Conservation (phyloP, 352 stramenopile genomes). For the Pythium rhizo-oryzae region DNA sequence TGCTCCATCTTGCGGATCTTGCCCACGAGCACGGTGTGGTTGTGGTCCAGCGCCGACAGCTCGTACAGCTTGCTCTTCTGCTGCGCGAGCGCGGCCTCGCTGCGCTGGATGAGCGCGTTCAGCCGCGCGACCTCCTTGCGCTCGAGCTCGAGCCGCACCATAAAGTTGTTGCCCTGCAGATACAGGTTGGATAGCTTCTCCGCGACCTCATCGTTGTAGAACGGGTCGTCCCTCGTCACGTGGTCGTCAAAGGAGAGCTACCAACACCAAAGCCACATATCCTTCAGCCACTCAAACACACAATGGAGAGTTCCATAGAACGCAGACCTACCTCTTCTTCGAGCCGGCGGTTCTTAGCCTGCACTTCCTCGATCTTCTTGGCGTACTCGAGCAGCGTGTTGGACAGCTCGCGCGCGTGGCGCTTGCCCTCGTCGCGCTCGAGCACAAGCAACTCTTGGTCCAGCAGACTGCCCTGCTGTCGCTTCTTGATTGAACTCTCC, state of each 20-base stretch:
- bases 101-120: constrained; percentile 69
- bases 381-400: constrained; percentile 67
- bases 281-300: too few species aligned
- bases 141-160: constrained; percentile 78
- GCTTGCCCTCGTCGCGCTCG: constrained; percentile 73
- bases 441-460: constrained; percentile 73
- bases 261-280: not conserved
- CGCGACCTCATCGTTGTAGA: constrained; percentile 71
- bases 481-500: constrained; percentile 42
- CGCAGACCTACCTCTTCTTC: too few species aligned
- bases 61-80: constrained; percentile 82
- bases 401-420: constrained; percentile 64
- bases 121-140: constrained; percentile 69
- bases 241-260: constrained; percentile 81
- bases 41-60: constrained; percentile 68
- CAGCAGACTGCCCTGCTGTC: constrained; percentile 53
- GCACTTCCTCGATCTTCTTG: constrained; percentile 77
- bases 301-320: too few species aligned
- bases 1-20: constrained; percentile 82
- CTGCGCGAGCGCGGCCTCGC: constrained; percentile 56
- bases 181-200: constrained; percentile 83
- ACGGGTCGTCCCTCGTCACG: constrained; percentile 66
- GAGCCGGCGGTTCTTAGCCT: constrained; percentile 76
- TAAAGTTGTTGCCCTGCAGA: constrained; percentile 80
- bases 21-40: constrained; percentile 59